These are phyloP conservation scores for Aspergillus arachidicola DNA, from an alignment of 2,329 filamentous ascomycete species.

Conservation along the genomic window DNA sequence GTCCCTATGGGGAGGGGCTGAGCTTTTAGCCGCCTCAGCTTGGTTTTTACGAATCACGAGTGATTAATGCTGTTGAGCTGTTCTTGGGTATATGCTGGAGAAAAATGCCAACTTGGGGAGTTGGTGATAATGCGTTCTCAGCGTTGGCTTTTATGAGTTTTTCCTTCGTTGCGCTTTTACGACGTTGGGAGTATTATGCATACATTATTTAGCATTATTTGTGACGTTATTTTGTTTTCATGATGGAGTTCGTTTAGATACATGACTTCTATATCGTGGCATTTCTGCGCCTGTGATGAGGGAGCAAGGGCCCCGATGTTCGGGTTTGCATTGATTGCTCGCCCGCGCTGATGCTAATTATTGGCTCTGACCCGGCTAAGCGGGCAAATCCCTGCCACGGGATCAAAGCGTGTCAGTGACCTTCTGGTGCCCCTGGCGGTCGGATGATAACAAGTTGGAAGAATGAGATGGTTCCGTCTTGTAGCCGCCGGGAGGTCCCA, in stretches of 20 bases:
- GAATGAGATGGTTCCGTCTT: background rate
- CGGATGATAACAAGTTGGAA: background rate
- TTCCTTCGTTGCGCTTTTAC: background rate
- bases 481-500: background rate
- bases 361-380: background rate
- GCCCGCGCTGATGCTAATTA: too few species aligned
- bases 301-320: background rate
- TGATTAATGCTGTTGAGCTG: background rate
- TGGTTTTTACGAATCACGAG: background rate
- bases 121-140: background rate
- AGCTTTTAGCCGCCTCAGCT: background rate
- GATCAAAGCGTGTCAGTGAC: background rate
- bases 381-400: background rate
- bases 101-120: background rate
- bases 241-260: conserved; percentile 3
- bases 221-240: background rate
- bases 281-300: background rate
- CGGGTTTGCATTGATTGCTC: background rate
- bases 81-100: background rate
- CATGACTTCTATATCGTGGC: background rate
- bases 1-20: conserved; percentile 1
- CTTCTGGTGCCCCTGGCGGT: background rate
- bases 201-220: background rate
- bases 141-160: background rate
- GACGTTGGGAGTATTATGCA: background rate